phyloP scores from a whole-genome alignment of 805 yeast genomes.

The Metschnikowia lunata region DNA sequence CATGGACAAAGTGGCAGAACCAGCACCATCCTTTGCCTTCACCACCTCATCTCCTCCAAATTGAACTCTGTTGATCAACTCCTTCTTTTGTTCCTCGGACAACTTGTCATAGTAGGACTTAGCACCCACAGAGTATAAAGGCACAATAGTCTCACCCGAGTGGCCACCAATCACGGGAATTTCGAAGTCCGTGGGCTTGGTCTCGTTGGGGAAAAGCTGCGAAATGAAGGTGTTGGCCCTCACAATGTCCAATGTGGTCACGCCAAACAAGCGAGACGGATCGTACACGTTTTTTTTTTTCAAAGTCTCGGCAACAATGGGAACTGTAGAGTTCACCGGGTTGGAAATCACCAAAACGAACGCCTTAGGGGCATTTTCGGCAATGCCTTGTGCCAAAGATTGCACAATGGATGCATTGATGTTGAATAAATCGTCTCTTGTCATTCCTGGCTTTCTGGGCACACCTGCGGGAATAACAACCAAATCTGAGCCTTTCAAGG shows the following conservation, averaged over 20 bases:
- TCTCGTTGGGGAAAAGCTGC: slow-evolving; percentile 42
- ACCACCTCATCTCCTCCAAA: slow-evolving; percentile 95
- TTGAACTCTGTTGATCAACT: slow-evolving; percentile 41
- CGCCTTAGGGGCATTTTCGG: slow-evolving; percentile 67
- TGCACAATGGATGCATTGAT: slow-evolving; percentile 79
- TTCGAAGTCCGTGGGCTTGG: slow-evolving; percentile 49
- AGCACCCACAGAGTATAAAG: slow-evolving; percentile 57
- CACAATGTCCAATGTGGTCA: slow-evolving; percentile 82
- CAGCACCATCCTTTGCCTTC: slow-evolving; percentile 89
- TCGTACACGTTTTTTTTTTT: slow-evolving; percentile 63
- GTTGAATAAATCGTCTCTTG: slow-evolving; percentile 83
- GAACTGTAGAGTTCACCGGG: slow-evolving; percentile 92
- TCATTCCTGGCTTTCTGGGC: slow-evolving; percentile 94
- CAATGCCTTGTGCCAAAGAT: slow-evolving; percentile 70
- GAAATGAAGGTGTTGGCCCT: slow-evolving; percentile 81
- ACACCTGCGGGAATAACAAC: slow-evolving; percentile 79
- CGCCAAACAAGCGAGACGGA: slow-evolving; percentile 76
- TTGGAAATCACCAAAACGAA: slow-evolving; percentile 80
- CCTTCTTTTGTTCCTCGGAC: slow-evolving; percentile 30
- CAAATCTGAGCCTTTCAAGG: slow-evolving; percentile 44
- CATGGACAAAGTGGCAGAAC: slow-evolving; percentile 94
- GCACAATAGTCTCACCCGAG: slow-evolving; percentile 92
- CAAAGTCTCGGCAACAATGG: slow-evolving; percentile 79
- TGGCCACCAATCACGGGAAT: slow-evolving; percentile 90
- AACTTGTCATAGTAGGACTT: slow-evolving; percentile 33